phyloP scores from a whole-genome alignment of 768 basidiomycete species.

The Panus rudis region DNA sequence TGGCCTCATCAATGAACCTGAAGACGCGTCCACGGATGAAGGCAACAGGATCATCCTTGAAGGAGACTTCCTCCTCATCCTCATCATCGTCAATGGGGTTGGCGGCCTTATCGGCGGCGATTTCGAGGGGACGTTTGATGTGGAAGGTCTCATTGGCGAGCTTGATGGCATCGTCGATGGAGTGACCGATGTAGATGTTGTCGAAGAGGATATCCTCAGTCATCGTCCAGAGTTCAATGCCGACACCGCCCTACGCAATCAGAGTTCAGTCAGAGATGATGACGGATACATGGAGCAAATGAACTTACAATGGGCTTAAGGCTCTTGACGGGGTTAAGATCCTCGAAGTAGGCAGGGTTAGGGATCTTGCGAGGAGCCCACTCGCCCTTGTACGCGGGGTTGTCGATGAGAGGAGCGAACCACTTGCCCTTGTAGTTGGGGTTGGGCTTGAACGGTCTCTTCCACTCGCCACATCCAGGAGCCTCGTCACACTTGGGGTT shows the following conservation, averaged over 20 bases:
- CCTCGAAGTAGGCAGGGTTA: slow-evolving; percentile 91
- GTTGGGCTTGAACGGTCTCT: slow-evolving; percentile 84
- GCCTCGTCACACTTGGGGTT: slow-evolving; percentile 90
- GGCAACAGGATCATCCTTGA: slow-evolving; percentile 68
- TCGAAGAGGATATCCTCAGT: slow-evolving; percentile 91
- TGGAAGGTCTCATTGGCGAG: slow-evolving; percentile 87
- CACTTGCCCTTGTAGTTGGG: slow-evolving; percentile 98
- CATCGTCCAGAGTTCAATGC: slow-evolving; percentile 99
- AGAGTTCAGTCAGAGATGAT: slow-evolving; percentile 5
- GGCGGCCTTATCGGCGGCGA: slow-evolving; percentile 46
- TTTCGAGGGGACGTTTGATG: slow-evolving; percentile 81
- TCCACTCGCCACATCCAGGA: slow-evolving; percentile 95
- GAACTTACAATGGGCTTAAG: slow-evolving; percentile 75
- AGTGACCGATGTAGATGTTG: slow-evolving; percentile 93
- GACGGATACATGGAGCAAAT: not conserved
- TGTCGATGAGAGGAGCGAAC: slow-evolving; percentile 90
- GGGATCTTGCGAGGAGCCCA: slow-evolving; percentile 90
- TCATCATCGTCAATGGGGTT: slow-evolving; percentile 37
- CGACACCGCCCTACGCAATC: slow-evolving; percentile 74
- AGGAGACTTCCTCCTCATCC: slow-evolving; percentile 35
- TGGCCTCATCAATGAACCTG: slow-evolving; percentile 73
- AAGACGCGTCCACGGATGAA: slow-evolving; percentile 76
- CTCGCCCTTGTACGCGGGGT: slow-evolving; percentile 94
- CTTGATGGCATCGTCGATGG: slow-evolving; percentile 73
- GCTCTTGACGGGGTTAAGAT: slow-evolving; percentile 70